Evolutionary conservation across 805 yeast genomes (phyloP).

Genomic region (Candida mattraensis): DNA sequence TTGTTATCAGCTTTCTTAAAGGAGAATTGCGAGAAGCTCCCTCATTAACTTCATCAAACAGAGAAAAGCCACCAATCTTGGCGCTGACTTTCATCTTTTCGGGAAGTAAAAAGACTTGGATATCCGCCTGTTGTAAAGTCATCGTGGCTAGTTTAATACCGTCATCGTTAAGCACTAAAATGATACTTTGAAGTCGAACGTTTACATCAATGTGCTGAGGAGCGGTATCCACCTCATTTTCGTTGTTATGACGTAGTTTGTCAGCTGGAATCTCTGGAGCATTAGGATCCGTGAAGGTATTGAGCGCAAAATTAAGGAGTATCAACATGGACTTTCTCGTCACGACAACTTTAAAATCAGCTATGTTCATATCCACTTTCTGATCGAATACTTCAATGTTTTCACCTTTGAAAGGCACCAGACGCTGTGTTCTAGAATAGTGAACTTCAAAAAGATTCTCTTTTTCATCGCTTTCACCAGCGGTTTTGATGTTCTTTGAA

Average conservation of each 20-base stretch:
- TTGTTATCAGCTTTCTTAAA: conserved; percentile 65
- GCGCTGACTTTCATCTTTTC: conserved; percentile 73
- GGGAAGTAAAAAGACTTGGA: conserved; percentile 65
- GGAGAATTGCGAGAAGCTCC: conserved; percentile 59
- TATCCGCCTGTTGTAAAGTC: conserved; percentile 69
- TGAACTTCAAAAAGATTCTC: conserved; percentile 58
- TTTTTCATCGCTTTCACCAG: conserved; percentile 37
- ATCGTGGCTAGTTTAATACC: conserved; percentile 79
- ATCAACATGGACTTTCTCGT: conserved; percentile 79
- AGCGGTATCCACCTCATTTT: conserved; percentile 52
- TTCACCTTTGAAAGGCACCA: conserved; percentile 51
- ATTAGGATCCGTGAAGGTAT: conserved; percentile 85
- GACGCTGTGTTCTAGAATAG: conserved; percentile 58
- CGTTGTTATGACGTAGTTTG: conserved; percentile 64
- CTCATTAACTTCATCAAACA: conserved; percentile 74
- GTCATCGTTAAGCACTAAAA: conserved; percentile 77
- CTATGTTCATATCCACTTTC: conserved; percentile 65
- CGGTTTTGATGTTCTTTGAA: conserved; percentile 48
- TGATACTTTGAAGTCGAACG: conserved; percentile 69
- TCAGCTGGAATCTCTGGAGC: conserved; percentile 70
- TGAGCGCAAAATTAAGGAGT: conserved; percentile 73
- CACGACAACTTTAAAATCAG: conserved; percentile 73
- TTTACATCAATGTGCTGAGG: conserved; percentile 75
- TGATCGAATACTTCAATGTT: conserved; percentile 76
- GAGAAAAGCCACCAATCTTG: conserved; percentile 72